Percentiles rank a stretch among this genome's conserved stretches.
Evolutionary conservation across 2,329 filamentous ascomycete species (phyloP).

Genomic region (Fonsecaea pugnacius): DNA sequence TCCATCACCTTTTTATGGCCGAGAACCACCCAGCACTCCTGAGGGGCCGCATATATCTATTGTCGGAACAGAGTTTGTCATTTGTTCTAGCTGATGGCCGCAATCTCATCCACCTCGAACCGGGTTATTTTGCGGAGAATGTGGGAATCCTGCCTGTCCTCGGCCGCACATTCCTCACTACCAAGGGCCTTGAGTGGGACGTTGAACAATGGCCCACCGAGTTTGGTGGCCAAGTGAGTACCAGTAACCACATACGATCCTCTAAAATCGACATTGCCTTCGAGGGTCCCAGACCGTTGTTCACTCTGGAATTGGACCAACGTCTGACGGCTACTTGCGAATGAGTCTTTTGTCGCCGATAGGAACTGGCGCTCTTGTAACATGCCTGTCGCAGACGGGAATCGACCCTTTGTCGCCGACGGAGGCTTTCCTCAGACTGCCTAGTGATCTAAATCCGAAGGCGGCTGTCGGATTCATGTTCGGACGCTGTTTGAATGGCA

Average conservation of each 20-base stretch:
- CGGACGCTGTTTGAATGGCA: neutral
- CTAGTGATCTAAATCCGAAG: neutral
- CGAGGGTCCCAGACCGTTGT: constrained; percentile 64
- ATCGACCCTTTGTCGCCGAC: neutral
- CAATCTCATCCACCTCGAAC: constrained; percentile 70
- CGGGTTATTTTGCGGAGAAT: constrained; percentile 68
- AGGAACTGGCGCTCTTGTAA: neutral
- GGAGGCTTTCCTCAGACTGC: neutral
- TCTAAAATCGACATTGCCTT: constrained; percentile 60
- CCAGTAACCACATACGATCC: constrained; percentile 75
- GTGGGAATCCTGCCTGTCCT: constrained; percentile 85
- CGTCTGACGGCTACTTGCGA: constrained; percentile 37
- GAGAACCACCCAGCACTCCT: constrained; percentile 46
- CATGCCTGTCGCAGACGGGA: neutral
- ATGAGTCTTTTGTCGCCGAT: neutral
- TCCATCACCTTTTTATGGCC: constrained; percentile 76
- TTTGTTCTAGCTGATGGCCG: constrained; percentile 74
- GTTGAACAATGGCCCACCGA: constrained; percentile 77
- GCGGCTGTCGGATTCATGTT: neutral
- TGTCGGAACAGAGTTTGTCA: constrained; percentile 79
- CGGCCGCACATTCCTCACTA: constrained; percentile 77
- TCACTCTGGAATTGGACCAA: constrained; percentile 69
- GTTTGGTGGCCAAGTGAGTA: constrained; percentile 75
- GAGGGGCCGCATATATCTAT: constrained; percentile 70
- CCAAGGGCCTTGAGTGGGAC: constrained; percentile 86